phyloP scores from a whole-genome alignment of 176 grass and related monocot species.

The Rhynchospora breviuscula region DNA sequence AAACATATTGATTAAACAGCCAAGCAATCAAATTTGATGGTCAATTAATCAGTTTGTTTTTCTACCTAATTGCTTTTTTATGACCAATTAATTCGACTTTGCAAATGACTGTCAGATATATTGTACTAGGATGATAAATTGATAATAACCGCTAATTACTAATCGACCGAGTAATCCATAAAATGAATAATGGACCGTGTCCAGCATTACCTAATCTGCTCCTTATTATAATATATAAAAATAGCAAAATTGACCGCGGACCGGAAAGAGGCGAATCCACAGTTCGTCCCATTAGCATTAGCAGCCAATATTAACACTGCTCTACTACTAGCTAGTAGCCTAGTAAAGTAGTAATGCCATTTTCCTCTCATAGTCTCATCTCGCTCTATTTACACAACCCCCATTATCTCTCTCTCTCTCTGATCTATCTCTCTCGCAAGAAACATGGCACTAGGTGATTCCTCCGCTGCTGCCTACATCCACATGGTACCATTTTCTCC shows the following conservation, averaged over 20 bases:
- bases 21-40: too few species aligned
- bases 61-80: too few species aligned
- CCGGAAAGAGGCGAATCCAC: conserved; percentile 24
- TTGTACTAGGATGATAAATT: too few species aligned
- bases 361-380: not conserved
- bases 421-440: too few species aligned
- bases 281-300: conserved; percentile 48
- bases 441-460: conserved; percentile 39
- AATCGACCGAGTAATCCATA: not conserved
- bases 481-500: conserved; percentile 40
- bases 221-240: not conserved
- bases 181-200: not conserved
- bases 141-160: too few species aligned
- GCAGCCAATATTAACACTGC: conserved; percentile 42
- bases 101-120: too few species aligned
- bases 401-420: not conserved
- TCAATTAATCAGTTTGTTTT: too few species aligned
- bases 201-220: not conserved
- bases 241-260: not conserved
- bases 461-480: conserved; percentile 61
- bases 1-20: too few species aligned
- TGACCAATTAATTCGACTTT: too few species aligned
- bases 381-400: not conserved
- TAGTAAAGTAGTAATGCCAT: not conserved
- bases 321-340: not conserved